Evolutionary conservation across 1,284 basidiomycete genomes (phyloP), one percentile per base, ranked within the genome.

Genomic region (Lignosus rhinocerotis): DNA sequence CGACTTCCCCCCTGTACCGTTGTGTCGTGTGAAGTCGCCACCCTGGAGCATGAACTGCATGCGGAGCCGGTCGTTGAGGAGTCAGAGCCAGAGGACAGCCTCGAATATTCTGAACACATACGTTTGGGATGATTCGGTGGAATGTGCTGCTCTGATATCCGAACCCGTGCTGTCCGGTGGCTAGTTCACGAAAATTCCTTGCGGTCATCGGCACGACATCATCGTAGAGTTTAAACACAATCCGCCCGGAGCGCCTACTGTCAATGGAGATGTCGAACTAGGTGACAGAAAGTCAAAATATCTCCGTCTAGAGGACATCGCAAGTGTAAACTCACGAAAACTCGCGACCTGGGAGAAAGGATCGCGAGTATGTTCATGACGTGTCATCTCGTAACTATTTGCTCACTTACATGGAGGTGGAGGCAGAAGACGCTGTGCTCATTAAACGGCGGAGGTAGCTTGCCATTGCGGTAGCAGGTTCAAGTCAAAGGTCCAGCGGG

Each of bases 1-100:
- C 16, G 88, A 93, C 70, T 88, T 86, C 36, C 93, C 93, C 44
- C 96, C 96, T 0, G 94, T 73, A 21, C 72, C 70, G 51, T 68
- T 67, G 49, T 67, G 67, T 45, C 64, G 71, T 19, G 87, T 90
- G 71, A 92, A 90, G 75, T 92, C 89, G 46, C 90, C 90, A 16
- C 90, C 90, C 72, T 94, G 92, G 52, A 93, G 73, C 93, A 94
- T 94, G 77, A 94, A 94, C 84, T 88, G 63, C 2, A n/a, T 14
- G 39, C 30, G 19, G 3, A 14, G 8, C 38, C 31, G 19, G 25
- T 45, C 2, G 14, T 11, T 21, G 33, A 1, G 38, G 14, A 11
- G 21, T 34, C 14, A 33, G 32, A 44, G 14, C n/a, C 43, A 12
- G 21, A 7, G 14, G 10, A 17, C 8, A 8, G 12, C 43, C 11